Base-by-base conservation (phyloP, 192 early-diverging fungal genomes). In the Backusella sp. region DNA sequence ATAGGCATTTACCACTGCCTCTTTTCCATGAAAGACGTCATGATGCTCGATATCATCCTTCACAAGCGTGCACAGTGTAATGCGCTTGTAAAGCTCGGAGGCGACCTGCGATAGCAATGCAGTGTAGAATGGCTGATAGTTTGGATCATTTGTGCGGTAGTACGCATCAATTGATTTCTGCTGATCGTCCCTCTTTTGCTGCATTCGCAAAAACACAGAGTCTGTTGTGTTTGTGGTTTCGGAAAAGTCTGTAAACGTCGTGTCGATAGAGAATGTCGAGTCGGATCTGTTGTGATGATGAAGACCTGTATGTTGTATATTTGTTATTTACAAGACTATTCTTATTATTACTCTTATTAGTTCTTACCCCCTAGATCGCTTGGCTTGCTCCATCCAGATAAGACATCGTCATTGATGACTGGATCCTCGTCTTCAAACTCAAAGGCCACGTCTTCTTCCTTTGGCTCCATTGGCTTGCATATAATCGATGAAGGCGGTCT, bases 1-100 rank as follows among this genome's bases (percentile, higher is more conserved):
- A 8, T 53, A n/a, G 0, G 0, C 84, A 76, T 86, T 32, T 32
- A 95, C 94, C 75, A 98, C 94, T 37, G 94, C 97, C 28, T 96
- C 94, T 66, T 89, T 88, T 44, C 97, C 97, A 65, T 89, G 87
- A 80, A 99, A 98, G 73, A 89, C 92, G 72, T 92, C 85, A 56
- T 86, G 88, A 76, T 97, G 94, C 81, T 96, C 93, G 39, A 97
- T 85, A 9, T 86, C 88, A 72, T 97, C 92, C 74, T 94, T 93
- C 26, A 87, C 81, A 28, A 92, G 88, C 6, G 89, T 91, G 49
- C 84, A 83, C 36, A 89, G 74, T 8, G 85, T 84, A n/a, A 95
- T 77, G 8, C 87, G 74, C 49, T 81, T 80, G 30, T 86, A 83
- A 79, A 95, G 92, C 19, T 88, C 86, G 49, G 81, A 83, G 5